phyloP scores from a whole-genome alignment of 257 asterid genomes.

The Solanum chilense region DNA sequence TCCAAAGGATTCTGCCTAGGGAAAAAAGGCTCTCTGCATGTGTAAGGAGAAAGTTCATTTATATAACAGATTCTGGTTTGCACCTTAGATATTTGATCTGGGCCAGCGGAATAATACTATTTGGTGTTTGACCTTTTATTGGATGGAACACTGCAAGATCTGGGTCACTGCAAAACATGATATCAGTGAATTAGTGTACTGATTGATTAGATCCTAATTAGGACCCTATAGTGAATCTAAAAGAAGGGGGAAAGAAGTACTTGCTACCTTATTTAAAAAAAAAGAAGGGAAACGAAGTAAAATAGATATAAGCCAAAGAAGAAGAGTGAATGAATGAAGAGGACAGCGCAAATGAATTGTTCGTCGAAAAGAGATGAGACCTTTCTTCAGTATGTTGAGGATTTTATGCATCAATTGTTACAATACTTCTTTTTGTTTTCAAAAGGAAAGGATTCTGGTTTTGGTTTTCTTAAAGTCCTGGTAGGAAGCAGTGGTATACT shows the following conservation, averaged over 20 bases:
- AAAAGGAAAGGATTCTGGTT: neutral
- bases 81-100: neutral
- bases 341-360: neutral
- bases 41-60: neutral
- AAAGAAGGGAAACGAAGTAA: neutral
- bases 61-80: neutral
- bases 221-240: neutral
- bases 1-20: neutral
- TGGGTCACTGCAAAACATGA: neutral
- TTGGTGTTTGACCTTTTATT: neutral
- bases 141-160: neutral
- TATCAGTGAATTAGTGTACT: neutral
- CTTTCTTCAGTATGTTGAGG: neutral
- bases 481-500: neutral
- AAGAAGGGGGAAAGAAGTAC: neutral
- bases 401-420: neutral
- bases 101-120: neutral
- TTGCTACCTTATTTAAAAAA: neutral
- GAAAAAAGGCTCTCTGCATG: neutral
- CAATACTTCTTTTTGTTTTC: neutral
- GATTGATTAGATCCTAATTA: neutral
- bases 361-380: neutral
- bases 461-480: neutral
- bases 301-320: neutral
- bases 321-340: neutral